Percentiles rank a stretch among this genome's conserved stretches.
Evolutionary conservation across 805 yeast genomes (phyloP).

Genomic region (Saccharomycopsis olivae): DNA sequence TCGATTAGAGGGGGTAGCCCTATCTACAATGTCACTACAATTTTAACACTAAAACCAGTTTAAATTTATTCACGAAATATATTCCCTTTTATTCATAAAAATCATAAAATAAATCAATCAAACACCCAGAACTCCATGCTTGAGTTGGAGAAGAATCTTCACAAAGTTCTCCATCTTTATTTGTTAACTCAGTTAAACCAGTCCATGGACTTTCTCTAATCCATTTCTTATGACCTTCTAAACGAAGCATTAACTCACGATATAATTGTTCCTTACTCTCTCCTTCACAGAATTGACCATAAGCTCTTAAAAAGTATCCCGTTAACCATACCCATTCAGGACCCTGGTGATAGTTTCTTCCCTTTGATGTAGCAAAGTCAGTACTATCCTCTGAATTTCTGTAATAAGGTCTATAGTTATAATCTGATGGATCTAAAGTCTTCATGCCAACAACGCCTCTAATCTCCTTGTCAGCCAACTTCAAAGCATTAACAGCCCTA

Average conservation of each 20-base stretch:
- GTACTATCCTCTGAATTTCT: constrained; percentile 66
- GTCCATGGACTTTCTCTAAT: constrained; percentile 78
- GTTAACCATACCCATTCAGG: constrained; percentile 97
- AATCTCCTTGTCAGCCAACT: constrained; percentile 57
- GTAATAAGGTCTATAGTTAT: constrained; percentile 86
- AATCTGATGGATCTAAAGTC: constrained; percentile 87
- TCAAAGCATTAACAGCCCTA: constrained; percentile 54
- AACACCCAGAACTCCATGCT: constrained; percentile 90
- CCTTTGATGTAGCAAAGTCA: constrained; percentile 89
- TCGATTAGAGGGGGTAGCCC: no score
- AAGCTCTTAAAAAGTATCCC: constrained; percentile 84
- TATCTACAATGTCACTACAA: no score
- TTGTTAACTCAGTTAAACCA: constrained; percentile 86
- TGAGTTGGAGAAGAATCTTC: constrained; percentile 89
- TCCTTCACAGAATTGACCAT: constrained; percentile 38
- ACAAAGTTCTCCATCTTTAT: constrained; percentile 76
- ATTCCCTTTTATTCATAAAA: constrained; percentile 2
- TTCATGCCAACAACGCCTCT: constrained; percentile 90
- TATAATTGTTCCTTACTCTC: constrained; percentile 36
- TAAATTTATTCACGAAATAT: no score
- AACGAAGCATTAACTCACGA: constrained; percentile 48
- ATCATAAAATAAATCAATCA: constrained; percentile 71
- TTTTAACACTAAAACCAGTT: no score
- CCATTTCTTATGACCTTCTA: constrained; percentile 61
- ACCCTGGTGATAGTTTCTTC: constrained; percentile 96